Base-by-base conservation (phyloP, 1,284 basidiomycete species). In the Prillingera fragicola region DNA sequence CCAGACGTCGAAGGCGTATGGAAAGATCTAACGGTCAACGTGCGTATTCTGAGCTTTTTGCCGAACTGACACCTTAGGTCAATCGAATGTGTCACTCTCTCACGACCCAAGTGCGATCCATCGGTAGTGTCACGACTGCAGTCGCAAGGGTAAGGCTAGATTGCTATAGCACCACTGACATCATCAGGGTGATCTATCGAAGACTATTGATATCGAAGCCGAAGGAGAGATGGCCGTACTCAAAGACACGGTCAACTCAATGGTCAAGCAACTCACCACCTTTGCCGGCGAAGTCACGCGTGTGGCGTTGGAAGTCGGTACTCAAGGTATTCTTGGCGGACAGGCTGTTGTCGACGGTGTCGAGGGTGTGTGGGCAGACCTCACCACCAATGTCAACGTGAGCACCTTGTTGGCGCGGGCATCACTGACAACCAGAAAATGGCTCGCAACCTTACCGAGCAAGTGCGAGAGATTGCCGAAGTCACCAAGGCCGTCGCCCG, bases 401-500 rank as follows among this genome's bases (percentile, higher is more conserved):
- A 63, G 81, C 67, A 14, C 40, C 0, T 13, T 14, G 8, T 41
- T 14, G 1, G 2, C 19, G 40, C 39, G 19, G 10, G 3, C 13
- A 19, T 17, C 8, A 17, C 28, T 56, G 41, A 55, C 40, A 1
- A 41, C 25, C 19, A 78, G 77, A 87, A 85, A 82, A 90, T 85
- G 81, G 90, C 90, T 0, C 81, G 80, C 39, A 95, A 94, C 67
- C 75, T 97, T 58, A 97, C 94, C 1, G 85, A 92, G 60, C 94
- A 98, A 79, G 94, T 97, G 55, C 84, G 92, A 57, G 91, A 89
- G 46, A 97, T 98, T 52, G 94, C 94, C 1, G 83, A 88, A 62
- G 94, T 98, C 35, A 98, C 95, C 23, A 97, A 94, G 67, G 88
- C 89, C 33, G 94, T 98, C 54, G 94, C 95, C 1, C 77, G 84